Base-by-base conservation (phyloP, 352 stramenopile species). In the Globisporangium orthogonon region DNA sequence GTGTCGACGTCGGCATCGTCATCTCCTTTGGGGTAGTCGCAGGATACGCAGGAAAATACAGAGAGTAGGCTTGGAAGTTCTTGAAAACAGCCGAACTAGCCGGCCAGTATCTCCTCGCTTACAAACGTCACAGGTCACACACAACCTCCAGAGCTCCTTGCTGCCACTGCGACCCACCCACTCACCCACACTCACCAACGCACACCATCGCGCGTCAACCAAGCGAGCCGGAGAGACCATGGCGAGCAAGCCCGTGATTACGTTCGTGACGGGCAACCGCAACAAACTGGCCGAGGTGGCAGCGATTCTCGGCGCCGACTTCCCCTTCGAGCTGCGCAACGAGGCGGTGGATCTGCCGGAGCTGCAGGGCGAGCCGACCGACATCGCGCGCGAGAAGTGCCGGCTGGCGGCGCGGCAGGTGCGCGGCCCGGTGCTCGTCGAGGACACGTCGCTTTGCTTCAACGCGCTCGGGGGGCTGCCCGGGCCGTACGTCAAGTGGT, bases 401-500 rank as follows among this genome's bases (percentile, higher is more conserved):
- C 65, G 66, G 9, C 71, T 98, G 18, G 96, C 96, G 11, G 83
- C 88, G 18, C 63, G 91, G 57, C 60, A 94, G 65, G 73, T 97
- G 46, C 60, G 83, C 37, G 94, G 95, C 9, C 73, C 94, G 5
- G 92, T 97, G 49, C 87, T 99, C 40, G 95, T 97, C 29, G 96
- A 99, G 73, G 96, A 99, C 76, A 98, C 95, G 41, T 97, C 87
- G 50, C 75, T 99, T 6, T 98, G 95, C 78, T 99, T 98, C 73
- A 97, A 97, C 66, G 96, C 95, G 51, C 80, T 99, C 6, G 69
- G 87, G 43, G 95, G 89, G 0, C 83, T 99, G 1, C 96, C 96
- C 0, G 96, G 96, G 0, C 92, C 95, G 29, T 99, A 99, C 76
- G 97, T 98, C 63, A 99, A 99, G 78, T 98, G 96, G 94, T 99